phyloP scores from a whole-genome alignment of 805 yeast species.

The Candida insectorum region DNA sequence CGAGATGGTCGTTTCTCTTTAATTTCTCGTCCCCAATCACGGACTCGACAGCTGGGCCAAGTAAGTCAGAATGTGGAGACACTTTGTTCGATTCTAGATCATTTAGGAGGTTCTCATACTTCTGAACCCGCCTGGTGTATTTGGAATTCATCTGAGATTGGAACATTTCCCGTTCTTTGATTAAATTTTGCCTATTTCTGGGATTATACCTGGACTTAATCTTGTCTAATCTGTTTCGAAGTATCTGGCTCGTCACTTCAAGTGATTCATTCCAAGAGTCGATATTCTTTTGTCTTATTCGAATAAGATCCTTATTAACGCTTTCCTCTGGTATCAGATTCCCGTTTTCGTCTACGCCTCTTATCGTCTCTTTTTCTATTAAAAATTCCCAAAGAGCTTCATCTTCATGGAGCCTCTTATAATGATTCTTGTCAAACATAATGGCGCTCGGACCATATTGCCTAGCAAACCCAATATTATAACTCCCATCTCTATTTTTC shows the following conservation, averaged over 20 bases:
- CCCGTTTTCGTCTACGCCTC: constrained; percentile 5
- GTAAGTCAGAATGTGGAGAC: constrained; percentile 33
- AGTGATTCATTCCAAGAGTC: constrained; percentile 11
- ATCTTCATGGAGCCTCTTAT: constrained; percentile 20
- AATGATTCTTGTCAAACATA: constrained; percentile 26
- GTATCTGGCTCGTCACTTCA: constrained; percentile 4
- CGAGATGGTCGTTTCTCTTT: constrained; percentile 6
- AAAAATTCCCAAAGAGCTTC: constrained; percentile 36
- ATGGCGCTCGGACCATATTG: constrained; percentile 5
- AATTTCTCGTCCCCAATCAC: constrained; percentile 1
- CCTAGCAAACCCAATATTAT: constrained; percentile 18
- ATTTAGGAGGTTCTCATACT: constrained; percentile 12
- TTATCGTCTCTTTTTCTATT: constrained; percentile 7
- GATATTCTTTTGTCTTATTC: constrained; percentile 1
- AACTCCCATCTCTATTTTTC: constrained; percentile 25
- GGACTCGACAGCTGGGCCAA: constrained; percentile 3
- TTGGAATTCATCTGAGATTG: constrained; percentile 16
- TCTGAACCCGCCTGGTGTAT: constrained; percentile 11
- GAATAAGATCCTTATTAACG: not conserved
- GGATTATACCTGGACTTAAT: constrained; percentile 15
- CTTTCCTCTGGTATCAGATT: not conserved
- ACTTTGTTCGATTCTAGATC: constrained; percentile 18
- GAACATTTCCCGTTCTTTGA: constrained; percentile 10
- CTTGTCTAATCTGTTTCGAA: constrained; percentile 12
- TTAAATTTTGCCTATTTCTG: constrained; percentile 1